Evolutionary conservation across 257 asterid genomes (phyloP).

Genomic region (Solanum pimpinellifolium): DNA sequence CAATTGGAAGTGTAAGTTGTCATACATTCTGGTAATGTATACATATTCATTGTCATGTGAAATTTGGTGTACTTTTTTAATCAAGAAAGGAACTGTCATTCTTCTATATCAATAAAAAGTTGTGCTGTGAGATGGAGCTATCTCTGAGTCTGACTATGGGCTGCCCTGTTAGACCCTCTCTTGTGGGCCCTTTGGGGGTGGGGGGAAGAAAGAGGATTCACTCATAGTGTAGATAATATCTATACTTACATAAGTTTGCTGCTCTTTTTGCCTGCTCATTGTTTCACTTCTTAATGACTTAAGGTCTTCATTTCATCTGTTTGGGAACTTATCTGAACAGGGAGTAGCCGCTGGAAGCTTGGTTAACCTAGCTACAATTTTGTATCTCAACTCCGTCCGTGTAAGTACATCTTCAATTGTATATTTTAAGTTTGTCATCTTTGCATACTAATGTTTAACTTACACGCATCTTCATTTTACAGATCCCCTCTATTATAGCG

Average conservation of each 20-base stretch:
- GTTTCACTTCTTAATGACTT: background rate
- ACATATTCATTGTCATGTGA: background rate
- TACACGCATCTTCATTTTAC: conserved; percentile 3
- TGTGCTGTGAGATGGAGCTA: background rate
- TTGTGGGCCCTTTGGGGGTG: background rate
- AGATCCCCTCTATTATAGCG: conserved; percentile 73
- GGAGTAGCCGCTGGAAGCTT: conserved; percentile 98
- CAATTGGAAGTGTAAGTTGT: conserved; percentile 68
- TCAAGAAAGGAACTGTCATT: background rate
- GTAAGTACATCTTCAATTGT: conserved; percentile 24
- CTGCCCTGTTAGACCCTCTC: background rate
- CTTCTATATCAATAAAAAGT: background rate
- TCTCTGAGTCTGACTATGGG: background rate
- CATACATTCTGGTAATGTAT: background rate
- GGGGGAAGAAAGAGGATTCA: background rate
- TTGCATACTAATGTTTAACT: background rate
- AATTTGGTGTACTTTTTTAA: background rate
- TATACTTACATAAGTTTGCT: background rate
- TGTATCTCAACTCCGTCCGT: conserved; percentile 58
- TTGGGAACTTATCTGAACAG: conserved; percentile 28
- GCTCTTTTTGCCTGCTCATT: background rate
- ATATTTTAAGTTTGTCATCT: background rate
- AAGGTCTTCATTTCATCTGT: background rate
- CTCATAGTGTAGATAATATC: background rate
- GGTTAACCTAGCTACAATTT: conserved; percentile 77